Conservation (phyloP, 1,284 basidiomycete genomes). For the Volvariella surrecta region DNA sequence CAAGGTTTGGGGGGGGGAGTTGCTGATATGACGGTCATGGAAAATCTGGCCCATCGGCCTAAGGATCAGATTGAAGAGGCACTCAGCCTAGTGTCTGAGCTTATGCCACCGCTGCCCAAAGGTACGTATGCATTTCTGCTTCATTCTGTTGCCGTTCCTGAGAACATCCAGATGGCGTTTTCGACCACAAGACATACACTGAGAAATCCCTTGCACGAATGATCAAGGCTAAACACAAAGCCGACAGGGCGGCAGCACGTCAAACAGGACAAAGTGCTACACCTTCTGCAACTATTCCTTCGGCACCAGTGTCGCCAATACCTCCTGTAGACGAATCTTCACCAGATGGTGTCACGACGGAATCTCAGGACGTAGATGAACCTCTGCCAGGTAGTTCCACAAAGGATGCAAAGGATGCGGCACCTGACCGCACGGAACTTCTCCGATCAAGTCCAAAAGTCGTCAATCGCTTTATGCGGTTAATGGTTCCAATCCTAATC, state of each 20-base stretch:
- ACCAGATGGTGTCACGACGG: slow-evolving; percentile 18
- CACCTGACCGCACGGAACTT: slow-evolving; percentile 56
- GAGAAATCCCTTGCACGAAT: slow-evolving; percentile 75
- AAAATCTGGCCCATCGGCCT: slow-evolving; percentile 91
- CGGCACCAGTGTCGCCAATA: slow-evolving; percentile 18
- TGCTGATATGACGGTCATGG: slow-evolving; percentile 95
- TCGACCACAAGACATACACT: slow-evolving; percentile 84
- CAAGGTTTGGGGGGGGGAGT: slow-evolving; percentile 80
- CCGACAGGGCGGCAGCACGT: slow-evolving; percentile 62
- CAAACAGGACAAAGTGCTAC: slow-evolving; percentile 32
- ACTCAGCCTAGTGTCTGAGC: slow-evolving; percentile 77
- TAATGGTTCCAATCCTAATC: slow-evolving; percentile 86
- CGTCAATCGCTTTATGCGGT: slow-evolving; percentile 77
- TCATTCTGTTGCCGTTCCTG: slow-evolving; percentile 7
- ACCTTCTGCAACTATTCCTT: slow-evolving; percentile 20
- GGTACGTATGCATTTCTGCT: slow-evolving; percentile 34
- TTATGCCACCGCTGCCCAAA: slow-evolving; percentile 87
- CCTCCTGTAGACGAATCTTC: slow-evolving; percentile 19
- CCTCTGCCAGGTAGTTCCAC: slow-evolving; percentile 17
- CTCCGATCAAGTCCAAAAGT: slow-evolving; percentile 68
- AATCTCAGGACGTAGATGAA: slow-evolving; percentile 25
- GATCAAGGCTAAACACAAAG: slow-evolving; percentile 70
- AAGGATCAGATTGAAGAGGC: slow-evolving; percentile 97
- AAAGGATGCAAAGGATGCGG: slow-evolving; percentile 24
- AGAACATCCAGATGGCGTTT: slow-evolving; percentile 72